Percentiles rank a stretch among this genome's conserved stretches.
Evolutionary conservation across 2,329 filamentous ascomycete species (phyloP).

Genomic region (Blumeria hordei): DNA sequence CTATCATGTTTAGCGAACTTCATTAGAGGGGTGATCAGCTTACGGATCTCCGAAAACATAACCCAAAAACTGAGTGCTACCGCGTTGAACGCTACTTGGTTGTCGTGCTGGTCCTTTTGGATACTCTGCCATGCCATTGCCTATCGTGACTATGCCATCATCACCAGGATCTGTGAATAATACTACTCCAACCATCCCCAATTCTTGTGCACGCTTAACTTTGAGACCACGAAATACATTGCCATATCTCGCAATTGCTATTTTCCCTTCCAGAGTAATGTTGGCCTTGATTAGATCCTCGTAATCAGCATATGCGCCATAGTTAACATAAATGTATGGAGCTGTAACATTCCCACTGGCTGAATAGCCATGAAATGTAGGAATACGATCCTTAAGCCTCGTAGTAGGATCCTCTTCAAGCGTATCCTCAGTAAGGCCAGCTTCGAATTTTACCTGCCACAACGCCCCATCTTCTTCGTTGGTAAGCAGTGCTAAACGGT

Average conservation of each 20-base stretch:
- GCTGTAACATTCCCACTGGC: slow-evolving; percentile 80
- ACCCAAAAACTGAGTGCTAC: slow-evolving; percentile 64
- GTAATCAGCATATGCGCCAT: slow-evolving; percentile 67
- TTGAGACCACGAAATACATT: slow-evolving; percentile 74
- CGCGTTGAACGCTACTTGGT: slow-evolving; percentile 72
- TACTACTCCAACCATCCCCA: slow-evolving; percentile 67
- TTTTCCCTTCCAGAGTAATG: slow-evolving; percentile 57
- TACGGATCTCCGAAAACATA: slow-evolving; percentile 48
- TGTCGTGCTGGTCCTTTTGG: slow-evolving; percentile 71
- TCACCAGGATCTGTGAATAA: slow-evolving; percentile 79
- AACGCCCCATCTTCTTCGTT: slow-evolving; percentile 13
- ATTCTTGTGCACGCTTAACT: slow-evolving; percentile 72
- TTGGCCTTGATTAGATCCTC: slow-evolving; percentile 57
- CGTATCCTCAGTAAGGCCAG: slow-evolving; percentile 62
- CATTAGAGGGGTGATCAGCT: slow-evolving; percentile 18
- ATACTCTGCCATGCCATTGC: slow-evolving; percentile 57
- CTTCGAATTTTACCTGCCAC: slow-evolving; percentile 54
- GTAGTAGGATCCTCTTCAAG: slow-evolving; percentile 65
- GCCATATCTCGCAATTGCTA: slow-evolving; percentile 70
- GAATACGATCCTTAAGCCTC: slow-evolving; percentile 44
- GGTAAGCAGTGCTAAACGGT: slow-evolving; percentile 41
- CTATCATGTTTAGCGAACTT: slow-evolving; percentile 18
- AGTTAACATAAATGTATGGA: slow-evolving; percentile 72
- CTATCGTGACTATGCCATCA: slow-evolving; percentile 59
- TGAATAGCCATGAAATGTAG: slow-evolving; percentile 88